Conservation (phyloP, 305 asterid species). For the Solanum chacoense region DNA sequence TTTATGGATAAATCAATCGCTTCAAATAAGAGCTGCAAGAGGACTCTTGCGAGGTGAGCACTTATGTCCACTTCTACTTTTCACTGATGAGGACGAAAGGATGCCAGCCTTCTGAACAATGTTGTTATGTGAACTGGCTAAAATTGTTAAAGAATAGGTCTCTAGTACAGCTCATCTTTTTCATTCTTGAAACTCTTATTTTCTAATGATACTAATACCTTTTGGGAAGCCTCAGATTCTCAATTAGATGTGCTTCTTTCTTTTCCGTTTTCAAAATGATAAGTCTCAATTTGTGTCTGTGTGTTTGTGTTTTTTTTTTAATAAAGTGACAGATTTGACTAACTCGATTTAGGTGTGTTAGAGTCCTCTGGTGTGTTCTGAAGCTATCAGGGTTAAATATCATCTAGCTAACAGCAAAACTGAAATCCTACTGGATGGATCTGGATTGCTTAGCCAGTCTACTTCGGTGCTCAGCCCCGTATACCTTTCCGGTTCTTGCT, state of each 20-base stretch:
- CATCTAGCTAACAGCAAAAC: background rate
- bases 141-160: background rate
- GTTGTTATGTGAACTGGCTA: background rate
- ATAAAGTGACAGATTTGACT: background rate
- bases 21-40: background rate
- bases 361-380: background rate
- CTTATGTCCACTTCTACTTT: background rate
- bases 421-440: background rate
- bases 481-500: background rate
- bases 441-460: background rate
- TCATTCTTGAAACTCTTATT: background rate
- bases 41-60: background rate
- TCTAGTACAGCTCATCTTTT: background rate
- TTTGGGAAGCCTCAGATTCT: background rate
- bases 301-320: background rate
- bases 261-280: background rate
- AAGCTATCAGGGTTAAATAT: background rate
- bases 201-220: background rate
- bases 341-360: background rate
- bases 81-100: background rate
- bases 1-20: background rate
- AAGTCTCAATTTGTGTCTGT: background rate
- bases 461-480: background rate
- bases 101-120: background rate
- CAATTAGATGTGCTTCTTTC: background rate